A percentile compares a stretch with the other conserved stretches of the same genome.
Evolutionary conservation across 1,284 basidiomycete genomes (phyloP).

Genomic region (Hemileia vastatrix): DNA sequence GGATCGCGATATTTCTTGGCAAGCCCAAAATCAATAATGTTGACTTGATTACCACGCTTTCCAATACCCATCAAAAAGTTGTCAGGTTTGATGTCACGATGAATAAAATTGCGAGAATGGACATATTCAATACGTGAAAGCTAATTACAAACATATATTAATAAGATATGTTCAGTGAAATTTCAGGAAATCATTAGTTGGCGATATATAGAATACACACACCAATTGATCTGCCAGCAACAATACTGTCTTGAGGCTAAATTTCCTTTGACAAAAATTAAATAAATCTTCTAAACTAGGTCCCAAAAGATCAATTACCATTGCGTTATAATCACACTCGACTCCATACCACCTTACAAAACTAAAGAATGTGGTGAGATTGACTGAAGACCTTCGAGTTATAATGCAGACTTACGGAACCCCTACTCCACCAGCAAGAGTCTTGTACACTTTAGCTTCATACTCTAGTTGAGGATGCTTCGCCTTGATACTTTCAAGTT

Average conservation of each 20-base stretch:
- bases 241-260: constrained; percentile 91
- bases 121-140: constrained; percentile 99
- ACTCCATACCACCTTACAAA: constrained; percentile 81
- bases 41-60: constrained; percentile 98
- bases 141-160: constrained; percentile 47
- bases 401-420: constrained; percentile 77
- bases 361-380: constrained; percentile 17
- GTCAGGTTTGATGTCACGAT: constrained; percentile 99
- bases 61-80: constrained; percentile 99
- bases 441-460: constrained; percentile 53
- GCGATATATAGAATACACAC: constrained; percentile 38
- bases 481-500: constrained; percentile 44
- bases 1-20: constrained; percentile 99
- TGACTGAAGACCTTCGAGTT: constrained; percentile 36
- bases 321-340: constrained; percentile 98
- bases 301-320: constrained; percentile 96
- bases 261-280: constrained; percentile 99
- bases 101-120: constrained; percentile 98
- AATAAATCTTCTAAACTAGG: constrained; percentile 97
- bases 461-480: constrained; percentile 45
- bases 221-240: constrained; percentile 95
- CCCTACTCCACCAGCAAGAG: constrained; percentile 92
- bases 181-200: not conserved
- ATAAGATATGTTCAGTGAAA: not conserved
- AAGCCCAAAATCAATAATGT: constrained; percentile 97